Base-by-base conservation (phyloP, 495 filamentous ascomycete genomes). In the Trichoderma parareesei region DNA sequence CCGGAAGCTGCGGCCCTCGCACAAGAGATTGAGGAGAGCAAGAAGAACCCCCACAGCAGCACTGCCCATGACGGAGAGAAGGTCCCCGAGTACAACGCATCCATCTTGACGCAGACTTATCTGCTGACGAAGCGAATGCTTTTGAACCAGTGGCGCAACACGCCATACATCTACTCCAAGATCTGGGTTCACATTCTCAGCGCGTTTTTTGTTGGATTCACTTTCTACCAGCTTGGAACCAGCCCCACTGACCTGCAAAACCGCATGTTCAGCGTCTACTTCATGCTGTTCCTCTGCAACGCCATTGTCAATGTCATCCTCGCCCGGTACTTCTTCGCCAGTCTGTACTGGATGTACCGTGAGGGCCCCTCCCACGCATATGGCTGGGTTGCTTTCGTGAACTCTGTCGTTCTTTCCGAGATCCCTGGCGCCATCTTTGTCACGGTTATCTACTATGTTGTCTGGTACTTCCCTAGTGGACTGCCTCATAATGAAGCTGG, bases 121-220 rank as follows among this genome's bases (percentile, higher is more conserved):
- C 74, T 76, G 33, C 72, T 85, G 37, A 82, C 78, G 6, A 76
- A 79, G 74, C 79, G 91, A 44, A 85, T 91, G 74, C 91, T 91
- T 73, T 73, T 88, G 64, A 88, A 90, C 67, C 90, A 91, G 71
- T 94, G 88, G 87, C 85, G 91, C 35, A 87, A 85, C 35, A 89
- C 90, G 0, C 78, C 81, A 0, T 96, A 96, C 69, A 80, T 94
- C 14, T 90, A 88, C 70, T 86, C 87, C 4, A 82, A 84, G 65
- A 66, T 80, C 84, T 64, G 88, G 82, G 55, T 92, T 0, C 62
- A 73, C 3, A 66, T 80, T 7, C 65, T 78, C 20, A 60, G 74
- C 14, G 95, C 77, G 72, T 42, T 93, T 14, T 92, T 93, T 79
- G 90, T 90, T 73, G 88, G 89, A n/a, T 94, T 95, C 72, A 93